A percentile compares a stretch with the other conserved stretches of the same genome.
phyloP scores from a whole-genome alignment of 805 yeast genomes.

The Kluyveromyces siamensis region DNA sequence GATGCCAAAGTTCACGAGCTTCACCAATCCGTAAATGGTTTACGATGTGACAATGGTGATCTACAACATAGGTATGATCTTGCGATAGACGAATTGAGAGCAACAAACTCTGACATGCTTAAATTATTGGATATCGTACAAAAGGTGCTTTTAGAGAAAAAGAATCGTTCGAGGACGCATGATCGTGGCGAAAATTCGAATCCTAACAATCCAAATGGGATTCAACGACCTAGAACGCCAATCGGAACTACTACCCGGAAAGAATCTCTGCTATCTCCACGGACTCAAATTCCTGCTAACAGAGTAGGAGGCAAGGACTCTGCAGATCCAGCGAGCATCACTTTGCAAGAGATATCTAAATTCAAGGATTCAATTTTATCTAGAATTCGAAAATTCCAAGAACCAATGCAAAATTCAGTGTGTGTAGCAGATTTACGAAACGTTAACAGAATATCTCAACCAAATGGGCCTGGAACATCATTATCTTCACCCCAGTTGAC shows the following conservation, averaged over 20 bases:
- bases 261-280: neutral
- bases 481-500: neutral
- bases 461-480: neutral
- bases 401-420: neutral
- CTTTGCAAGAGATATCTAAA: neutral
- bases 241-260: neutral
- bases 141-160: slow-evolving; percentile 5
- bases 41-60: slow-evolving; percentile 36
- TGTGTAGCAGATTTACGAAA: neutral
- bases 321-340: neutral
- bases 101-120: slow-evolving; percentile 45
- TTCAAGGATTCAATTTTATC: neutral
- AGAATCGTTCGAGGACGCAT: neutral
- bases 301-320: neutral
- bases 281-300: neutral
- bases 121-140: slow-evolving; percentile 41
- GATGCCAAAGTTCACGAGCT: slow-evolving; percentile 28
- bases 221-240: neutral
- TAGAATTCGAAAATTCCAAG: neutral
- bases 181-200: neutral
- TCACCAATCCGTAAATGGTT: slow-evolving; percentile 28
- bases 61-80: slow-evolving; percentile 39
- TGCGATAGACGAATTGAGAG: slow-evolving; percentile 39
- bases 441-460: neutral
- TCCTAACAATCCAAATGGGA: neutral